Conservation (phyloP, 257 asterid genomes). For the Leonotis leonurus region DNA sequence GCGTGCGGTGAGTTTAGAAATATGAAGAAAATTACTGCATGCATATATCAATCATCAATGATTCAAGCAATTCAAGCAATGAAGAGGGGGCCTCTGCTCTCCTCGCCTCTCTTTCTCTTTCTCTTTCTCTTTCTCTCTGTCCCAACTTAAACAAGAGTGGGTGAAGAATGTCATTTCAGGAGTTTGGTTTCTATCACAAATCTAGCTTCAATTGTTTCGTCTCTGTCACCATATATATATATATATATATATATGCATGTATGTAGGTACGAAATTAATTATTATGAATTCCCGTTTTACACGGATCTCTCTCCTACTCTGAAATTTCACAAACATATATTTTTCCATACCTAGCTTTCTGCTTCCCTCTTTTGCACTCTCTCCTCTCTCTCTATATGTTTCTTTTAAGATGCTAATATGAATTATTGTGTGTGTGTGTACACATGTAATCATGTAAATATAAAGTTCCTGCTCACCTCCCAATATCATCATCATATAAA, state of each 20-base stretch:
- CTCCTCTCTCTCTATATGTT: background rate
- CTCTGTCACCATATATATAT: background rate
- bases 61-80: too few species aligned
- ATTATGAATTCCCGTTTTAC: constrained; percentile 22
- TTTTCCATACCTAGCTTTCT: constrained; percentile 18
- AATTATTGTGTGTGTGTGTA: background rate
- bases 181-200: constrained; percentile 34
- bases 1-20: background rate
- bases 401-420: background rate
- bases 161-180: constrained; percentile 39
- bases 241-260: too few species aligned
- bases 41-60: background rate
- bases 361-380: background rate
- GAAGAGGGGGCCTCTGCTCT: background rate
- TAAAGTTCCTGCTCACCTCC: background rate
- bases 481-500: background rate
- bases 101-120: background rate
- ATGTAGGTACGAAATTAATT: too few species aligned
- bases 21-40: constrained; percentile 16
- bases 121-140: background rate
- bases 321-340: constrained; percentile 12
- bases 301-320: constrained; percentile 22
- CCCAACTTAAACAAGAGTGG: constrained; percentile 17
- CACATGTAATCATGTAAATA: background rate
- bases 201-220: constrained; percentile 19